Percentiles rank a stretch among this genome's conserved stretches.
These are phyloP conservation scores for Omphalotus olearius DNA, from an alignment of 1,284 basidiomycete species.

Conservation along the genomic window DNA sequence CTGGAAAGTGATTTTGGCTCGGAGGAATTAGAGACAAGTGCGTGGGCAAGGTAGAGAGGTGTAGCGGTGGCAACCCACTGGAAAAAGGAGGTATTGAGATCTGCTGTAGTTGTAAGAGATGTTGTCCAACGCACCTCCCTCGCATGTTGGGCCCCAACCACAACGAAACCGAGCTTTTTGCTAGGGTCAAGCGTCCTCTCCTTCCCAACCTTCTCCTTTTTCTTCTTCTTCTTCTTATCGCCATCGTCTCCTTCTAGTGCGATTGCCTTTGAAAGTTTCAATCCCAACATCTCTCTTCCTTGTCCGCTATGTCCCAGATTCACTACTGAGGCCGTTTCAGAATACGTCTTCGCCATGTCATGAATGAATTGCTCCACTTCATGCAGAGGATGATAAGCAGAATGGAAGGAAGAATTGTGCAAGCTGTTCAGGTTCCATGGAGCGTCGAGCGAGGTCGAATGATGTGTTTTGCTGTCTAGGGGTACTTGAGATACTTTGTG, in stretches of 20 bases:
- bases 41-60: slow-evolving; percentile 70
- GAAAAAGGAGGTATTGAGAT: background rate
- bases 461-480: slow-evolving; percentile 15
- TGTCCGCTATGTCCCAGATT: slow-evolving; percentile 49
- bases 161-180: slow-evolving; percentile 55
- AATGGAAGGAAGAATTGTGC: slow-evolving; percentile 41
- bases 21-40: slow-evolving; percentile 49
- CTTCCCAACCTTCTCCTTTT: slow-evolving; percentile 16
- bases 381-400: slow-evolving; percentile 46
- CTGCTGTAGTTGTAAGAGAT: background rate
- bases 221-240: slow-evolving; percentile 20
- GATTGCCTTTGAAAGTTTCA: slow-evolving; percentile 25
- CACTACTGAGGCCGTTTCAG: slow-evolving; percentile 36
- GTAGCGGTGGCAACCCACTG: slow-evolving; percentile 84
- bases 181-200: slow-evolving; percentile 16
- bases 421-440: slow-evolving; percentile 31
- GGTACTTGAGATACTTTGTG: slow-evolving; percentile 20
- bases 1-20: slow-evolving; percentile 41
- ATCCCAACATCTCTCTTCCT: slow-evolving; percentile 50
- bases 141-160: slow-evolving; percentile 76
- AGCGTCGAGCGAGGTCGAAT: background rate
- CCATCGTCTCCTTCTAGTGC: slow-evolving; percentile 1
- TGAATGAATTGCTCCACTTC: slow-evolving; percentile 51
- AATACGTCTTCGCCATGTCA: slow-evolving; percentile 37
- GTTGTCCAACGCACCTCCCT: slow-evolving; percentile 52